phyloP scores from a whole-genome alignment of 768 basidiomycete species.

The Amanita phalloides region DNA sequence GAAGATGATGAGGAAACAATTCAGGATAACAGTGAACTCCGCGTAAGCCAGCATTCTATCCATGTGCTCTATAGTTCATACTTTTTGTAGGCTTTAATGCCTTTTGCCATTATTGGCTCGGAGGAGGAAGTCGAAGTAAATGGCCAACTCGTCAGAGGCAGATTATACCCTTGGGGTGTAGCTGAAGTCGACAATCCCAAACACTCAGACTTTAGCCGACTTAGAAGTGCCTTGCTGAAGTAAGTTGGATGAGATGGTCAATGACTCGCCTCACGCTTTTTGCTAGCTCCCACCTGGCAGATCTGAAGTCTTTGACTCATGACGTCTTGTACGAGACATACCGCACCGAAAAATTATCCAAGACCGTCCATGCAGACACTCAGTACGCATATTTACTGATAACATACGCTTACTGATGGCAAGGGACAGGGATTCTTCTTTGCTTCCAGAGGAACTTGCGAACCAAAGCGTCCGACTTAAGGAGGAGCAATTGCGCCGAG shows the following conservation, averaged over 20 bases:
- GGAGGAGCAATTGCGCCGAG: conserved; percentile 94
- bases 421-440: conserved; percentile 62
- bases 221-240: conserved; percentile 88
- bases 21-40: conserved; percentile 91
- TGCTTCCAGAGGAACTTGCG: conserved; percentile 93
- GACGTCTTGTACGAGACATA: conserved; percentile 95
- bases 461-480: conserved; percentile 96
- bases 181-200: conserved; percentile 99
- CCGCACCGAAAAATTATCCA: conserved; percentile 93
- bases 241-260: conserved; percentile 23
- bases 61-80: conserved; percentile 2
- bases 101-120: conserved; percentile 95
- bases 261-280: conserved; percentile 5
- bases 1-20: conserved; percentile 99
- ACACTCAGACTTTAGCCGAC: conserved; percentile 95
- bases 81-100: conserved; percentile 66
- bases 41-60: conserved; percentile 37
- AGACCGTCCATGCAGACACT: conserved; percentile 74
- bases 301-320: conserved; percentile 89
- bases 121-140: conserved; percentile 95
- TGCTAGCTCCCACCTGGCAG: conserved; percentile 81
- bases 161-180: conserved; percentile 98
- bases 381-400: conserved; percentile 34
- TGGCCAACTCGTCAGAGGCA: conserved; percentile 83
- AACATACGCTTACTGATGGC: conserved; percentile 15